phyloP scores from a whole-genome alignment of 768 basidiomycete species.

The Crucibulum laeve region DNA sequence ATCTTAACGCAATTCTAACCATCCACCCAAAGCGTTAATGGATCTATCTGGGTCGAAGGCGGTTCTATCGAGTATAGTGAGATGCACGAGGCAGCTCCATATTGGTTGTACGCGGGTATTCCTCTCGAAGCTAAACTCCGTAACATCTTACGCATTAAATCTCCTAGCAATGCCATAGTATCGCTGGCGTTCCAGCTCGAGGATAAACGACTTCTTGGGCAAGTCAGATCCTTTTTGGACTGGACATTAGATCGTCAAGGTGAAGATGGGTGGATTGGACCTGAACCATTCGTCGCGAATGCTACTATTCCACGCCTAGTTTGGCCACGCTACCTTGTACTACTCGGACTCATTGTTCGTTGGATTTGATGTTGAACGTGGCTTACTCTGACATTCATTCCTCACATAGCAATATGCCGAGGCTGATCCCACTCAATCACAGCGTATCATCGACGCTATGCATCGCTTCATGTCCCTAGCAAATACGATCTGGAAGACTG shows the following conservation, averaged over 20 bases:
- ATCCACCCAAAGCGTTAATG: constrained; percentile 24
- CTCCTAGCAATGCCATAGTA: constrained; percentile 33
- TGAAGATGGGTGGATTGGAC: constrained; percentile 37
- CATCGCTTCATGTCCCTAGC: constrained; percentile 29
- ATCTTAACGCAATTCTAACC: not conserved
- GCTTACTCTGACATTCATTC: not conserved
- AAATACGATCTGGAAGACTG: constrained; percentile 29
- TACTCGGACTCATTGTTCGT: constrained; percentile 33
- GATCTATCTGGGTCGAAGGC: constrained; percentile 38
- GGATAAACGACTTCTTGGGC: constrained; percentile 29
- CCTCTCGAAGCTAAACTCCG: not conserved
- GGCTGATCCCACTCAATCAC: constrained; percentile 29
- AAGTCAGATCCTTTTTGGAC: constrained; percentile 33
- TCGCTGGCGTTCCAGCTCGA: constrained; percentile 36
- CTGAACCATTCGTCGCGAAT: constrained; percentile 31
- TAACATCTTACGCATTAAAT: not conserved
- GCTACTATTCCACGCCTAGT: constrained; percentile 31
- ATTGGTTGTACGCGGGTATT: constrained; percentile 33
- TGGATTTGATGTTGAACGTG: not conserved
- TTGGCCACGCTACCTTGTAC: constrained; percentile 38
- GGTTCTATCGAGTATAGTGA: constrained; percentile 39
- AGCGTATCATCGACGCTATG: constrained; percentile 32
- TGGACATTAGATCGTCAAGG: constrained; percentile 32
- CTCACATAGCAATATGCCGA: constrained; percentile 35
- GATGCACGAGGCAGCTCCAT: constrained; percentile 39